These are phyloP conservation scores for Multifurca ochricompacta DNA, from an alignment of 768 basidiomycete species.

Conservation along the genomic window DNA sequence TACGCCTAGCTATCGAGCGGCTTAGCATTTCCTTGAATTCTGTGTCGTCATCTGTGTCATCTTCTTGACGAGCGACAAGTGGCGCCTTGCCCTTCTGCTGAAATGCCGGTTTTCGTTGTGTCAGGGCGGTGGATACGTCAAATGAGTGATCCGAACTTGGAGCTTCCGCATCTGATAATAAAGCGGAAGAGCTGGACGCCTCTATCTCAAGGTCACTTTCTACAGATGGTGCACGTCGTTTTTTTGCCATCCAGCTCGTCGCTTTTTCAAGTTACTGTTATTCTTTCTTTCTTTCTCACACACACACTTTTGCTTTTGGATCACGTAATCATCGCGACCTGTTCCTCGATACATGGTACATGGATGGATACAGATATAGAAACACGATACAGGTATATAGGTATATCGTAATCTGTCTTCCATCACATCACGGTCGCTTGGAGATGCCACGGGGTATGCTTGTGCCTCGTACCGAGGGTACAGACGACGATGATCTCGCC, in stretches of 20 bases:
- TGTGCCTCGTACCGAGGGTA: constrained; percentile 11
- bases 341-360: no score
- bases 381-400: constrained; percentile 1
- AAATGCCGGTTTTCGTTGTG: constrained; percentile 20
- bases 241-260: background rate
- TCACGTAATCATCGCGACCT: no score
- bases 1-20: constrained; percentile 59
- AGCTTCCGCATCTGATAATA: constrained; percentile 7
- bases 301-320: no score
- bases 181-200: background rate
- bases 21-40: constrained; percentile 59
- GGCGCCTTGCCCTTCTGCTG: background rate
- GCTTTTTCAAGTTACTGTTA: no score
- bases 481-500: constrained; percentile 11
- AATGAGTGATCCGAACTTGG: constrained; percentile 34
- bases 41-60: constrained; percentile 40
- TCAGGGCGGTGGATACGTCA: constrained; percentile 58
- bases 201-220: background rate
- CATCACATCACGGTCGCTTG: constrained; percentile 9
- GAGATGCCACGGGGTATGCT: constrained; percentile 8
- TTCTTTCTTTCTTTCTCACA: no score
- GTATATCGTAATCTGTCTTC: background rate
- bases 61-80: constrained; percentile 20
- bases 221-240: background rate
- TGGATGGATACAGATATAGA: background rate